Evolutionary conservation across 2,329 filamentous ascomycete genomes (phyloP).

Genomic region (Xylariales sp.): DNA sequence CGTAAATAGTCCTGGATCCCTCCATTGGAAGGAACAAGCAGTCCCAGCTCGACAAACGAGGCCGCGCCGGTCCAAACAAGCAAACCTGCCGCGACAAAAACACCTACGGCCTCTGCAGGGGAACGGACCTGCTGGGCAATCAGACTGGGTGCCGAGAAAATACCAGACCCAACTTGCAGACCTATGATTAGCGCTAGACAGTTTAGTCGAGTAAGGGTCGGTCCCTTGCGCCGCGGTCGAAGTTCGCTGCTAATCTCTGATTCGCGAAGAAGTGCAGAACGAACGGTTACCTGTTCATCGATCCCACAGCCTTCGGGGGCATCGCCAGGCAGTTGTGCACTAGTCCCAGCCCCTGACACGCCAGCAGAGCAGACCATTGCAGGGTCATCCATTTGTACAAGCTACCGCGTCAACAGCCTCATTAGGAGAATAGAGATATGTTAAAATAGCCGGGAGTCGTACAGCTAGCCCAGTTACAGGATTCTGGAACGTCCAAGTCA

Average conservation of each 20-base stretch:
- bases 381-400: constrained; percentile 22
- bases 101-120: constrained; percentile 55
- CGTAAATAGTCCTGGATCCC: constrained; percentile 54
- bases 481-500: constrained; percentile 1
- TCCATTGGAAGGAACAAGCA: constrained; percentile 58
- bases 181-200: constrained; percentile 58
- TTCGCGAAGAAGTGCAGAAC: constrained; percentile 31
- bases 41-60: constrained; percentile 60
- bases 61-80: constrained; percentile 61
- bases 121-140: constrained; percentile 57
- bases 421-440: neutral
- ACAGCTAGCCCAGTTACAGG: constrained; percentile 2
- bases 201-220: constrained; percentile 44
- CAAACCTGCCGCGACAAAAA: constrained; percentile 57
- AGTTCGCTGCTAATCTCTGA: constrained; percentile 18
- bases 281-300: constrained; percentile 33
- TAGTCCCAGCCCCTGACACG: constrained; percentile 34
- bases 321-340: constrained; percentile 28
- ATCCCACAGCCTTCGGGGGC: constrained; percentile 24
- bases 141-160: constrained; percentile 59
- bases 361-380: constrained; percentile 41
- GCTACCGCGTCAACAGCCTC: neutral
- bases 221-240: constrained; percentile 16
- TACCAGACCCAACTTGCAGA: constrained; percentile 60
- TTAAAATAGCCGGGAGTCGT: constrained; percentile 3